These are phyloP conservation scores for Zygotorulaspora sp. DNA, from an alignment of 805 yeast species.

Conservation along the genomic window DNA sequence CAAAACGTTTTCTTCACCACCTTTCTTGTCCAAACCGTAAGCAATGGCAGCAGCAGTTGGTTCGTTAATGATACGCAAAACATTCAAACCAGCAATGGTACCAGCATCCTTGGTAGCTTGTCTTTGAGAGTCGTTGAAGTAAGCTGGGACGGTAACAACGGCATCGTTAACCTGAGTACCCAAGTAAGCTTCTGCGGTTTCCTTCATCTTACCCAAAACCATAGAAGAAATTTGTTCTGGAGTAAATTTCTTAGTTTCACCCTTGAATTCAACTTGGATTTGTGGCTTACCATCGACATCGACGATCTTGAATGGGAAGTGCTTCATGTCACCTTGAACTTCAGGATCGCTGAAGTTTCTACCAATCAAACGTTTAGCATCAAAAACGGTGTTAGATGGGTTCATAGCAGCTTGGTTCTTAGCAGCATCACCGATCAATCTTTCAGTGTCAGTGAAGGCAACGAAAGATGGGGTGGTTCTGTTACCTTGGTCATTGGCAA, in stretches of 20 bases:
- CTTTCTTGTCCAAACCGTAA: constrained; percentile 74
- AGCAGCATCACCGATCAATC: constrained; percentile 96
- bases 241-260: constrained; percentile 79
- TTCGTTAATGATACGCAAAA: constrained; percentile 89
- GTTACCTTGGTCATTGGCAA: constrained; percentile 98
- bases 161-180: constrained; percentile 85
- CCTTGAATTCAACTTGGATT: constrained; percentile 82
- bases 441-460: constrained; percentile 92
- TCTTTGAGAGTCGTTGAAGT: constrained; percentile 94
- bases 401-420: constrained; percentile 98
- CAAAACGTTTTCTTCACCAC: constrained; percentile 80
- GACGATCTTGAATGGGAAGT: constrained; percentile 80
- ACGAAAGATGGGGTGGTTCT: constrained; percentile 97
- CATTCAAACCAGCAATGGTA: constrained; percentile 90
- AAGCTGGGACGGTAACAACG: constrained; percentile 93
- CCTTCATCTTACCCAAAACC: constrained; percentile 90
- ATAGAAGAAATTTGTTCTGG: constrained; percentile 95
- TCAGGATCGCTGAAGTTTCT: constrained; percentile 57
- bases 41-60: constrained; percentile 98
- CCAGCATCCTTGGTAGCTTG: constrained; percentile 98
- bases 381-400: constrained; percentile 89
- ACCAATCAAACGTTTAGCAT: constrained; percentile 90
- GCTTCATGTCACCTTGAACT: constrained; percentile 57
- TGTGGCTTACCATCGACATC: constrained; percentile 82
- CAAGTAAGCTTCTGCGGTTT: constrained; percentile 85